Conservation (phyloP, 495 filamentous ascomycete species). For the Haplographium delicatum region DNA sequence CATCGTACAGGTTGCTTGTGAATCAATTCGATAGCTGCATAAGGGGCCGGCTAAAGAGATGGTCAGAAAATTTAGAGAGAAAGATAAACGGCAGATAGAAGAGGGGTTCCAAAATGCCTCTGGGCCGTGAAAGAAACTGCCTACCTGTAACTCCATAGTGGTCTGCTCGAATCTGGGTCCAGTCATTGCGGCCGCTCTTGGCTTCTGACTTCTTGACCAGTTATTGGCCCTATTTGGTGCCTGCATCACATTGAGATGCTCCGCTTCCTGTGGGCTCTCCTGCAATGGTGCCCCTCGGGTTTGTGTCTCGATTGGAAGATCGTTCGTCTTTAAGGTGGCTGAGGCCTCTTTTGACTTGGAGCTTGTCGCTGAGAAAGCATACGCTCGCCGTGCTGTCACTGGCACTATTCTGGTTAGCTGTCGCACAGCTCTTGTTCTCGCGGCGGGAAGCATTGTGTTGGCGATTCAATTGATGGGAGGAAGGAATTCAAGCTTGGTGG, state of each 20-base stretch:
- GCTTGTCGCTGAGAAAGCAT: constrained; percentile 42
- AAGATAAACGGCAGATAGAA: neutral
- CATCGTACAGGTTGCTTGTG: constrained; percentile 93
- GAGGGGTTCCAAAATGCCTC: neutral
- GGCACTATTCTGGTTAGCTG: constrained; percentile 18
- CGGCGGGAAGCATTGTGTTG: constrained; percentile 52
- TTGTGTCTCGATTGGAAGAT: constrained; percentile 39
- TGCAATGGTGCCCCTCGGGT: constrained; percentile 29
- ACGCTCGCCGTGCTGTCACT: constrained; percentile 35
- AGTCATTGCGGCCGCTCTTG: constrained; percentile 74
- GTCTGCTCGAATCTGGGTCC: constrained; percentile 97
- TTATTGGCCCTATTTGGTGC: constrained; percentile 77
- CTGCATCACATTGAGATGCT: constrained; percentile 60
- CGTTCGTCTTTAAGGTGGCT: constrained; percentile 56
- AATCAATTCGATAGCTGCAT: constrained; percentile 89
- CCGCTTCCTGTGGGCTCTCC: constrained; percentile 56
- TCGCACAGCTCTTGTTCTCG: constrained; percentile 38
- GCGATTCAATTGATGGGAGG: constrained; percentile 29
- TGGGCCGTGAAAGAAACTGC: neutral
- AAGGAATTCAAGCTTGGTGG: constrained; percentile 20
- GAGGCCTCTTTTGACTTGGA: constrained; percentile 36
- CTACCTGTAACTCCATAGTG: constrained; percentile 81
- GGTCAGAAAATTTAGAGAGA: constrained; percentile 10
- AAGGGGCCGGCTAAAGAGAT: constrained; percentile 65
- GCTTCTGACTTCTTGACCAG: constrained; percentile 82